These are phyloP conservation scores for Platanthera guangdongensis DNA, from an alignment of 106 monocot genomes.

Conservation along the genomic window DNA sequence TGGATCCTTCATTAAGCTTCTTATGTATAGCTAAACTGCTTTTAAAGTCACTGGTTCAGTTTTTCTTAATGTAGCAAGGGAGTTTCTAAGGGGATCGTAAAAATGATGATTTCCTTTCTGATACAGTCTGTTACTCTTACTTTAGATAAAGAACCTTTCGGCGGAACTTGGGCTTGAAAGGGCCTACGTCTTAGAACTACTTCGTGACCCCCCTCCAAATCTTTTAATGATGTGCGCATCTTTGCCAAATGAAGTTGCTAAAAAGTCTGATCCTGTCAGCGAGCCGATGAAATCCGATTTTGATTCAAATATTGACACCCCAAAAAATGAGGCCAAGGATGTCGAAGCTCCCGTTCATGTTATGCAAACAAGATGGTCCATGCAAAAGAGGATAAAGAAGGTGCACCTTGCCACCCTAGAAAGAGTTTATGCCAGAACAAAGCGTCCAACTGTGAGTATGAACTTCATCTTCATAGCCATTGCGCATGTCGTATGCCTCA, in stretches of 20 bases:
- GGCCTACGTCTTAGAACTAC: slow-evolving; percentile 68
- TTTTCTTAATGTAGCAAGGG: not conserved
- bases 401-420: slow-evolving; percentile 78
- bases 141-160: slow-evolving; percentile 84
- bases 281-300: slow-evolving; percentile 12
- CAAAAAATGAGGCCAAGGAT: slow-evolving; percentile 24
- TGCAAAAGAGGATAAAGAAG: slow-evolving; percentile 79
- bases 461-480: not conserved
- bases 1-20: too few species aligned
- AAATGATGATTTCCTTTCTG: not conserved
- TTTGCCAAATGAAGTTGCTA: slow-evolving; percentile 54
- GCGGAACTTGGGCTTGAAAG: slow-evolving; percentile 82
- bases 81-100: not conserved
- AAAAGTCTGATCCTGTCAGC: slow-evolving; percentile 23
- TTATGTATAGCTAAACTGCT: too few species aligned
- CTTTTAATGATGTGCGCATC: slow-evolving; percentile 74
- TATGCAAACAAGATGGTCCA: slow-evolving; percentile 48
- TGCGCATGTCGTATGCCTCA: not conserved
- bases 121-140: not conserved
- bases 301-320: not conserved
- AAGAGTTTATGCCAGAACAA: slow-evolving; percentile 68
- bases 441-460: slow-evolving; percentile 78
- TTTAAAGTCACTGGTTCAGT: too few species aligned
- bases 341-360: slow-evolving; percentile 47
- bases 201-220: slow-evolving; percentile 83